phyloP scores from a whole-genome alignment of 495 filamentous ascomycete genomes.

The Stereocaulon alpinum region DNA sequence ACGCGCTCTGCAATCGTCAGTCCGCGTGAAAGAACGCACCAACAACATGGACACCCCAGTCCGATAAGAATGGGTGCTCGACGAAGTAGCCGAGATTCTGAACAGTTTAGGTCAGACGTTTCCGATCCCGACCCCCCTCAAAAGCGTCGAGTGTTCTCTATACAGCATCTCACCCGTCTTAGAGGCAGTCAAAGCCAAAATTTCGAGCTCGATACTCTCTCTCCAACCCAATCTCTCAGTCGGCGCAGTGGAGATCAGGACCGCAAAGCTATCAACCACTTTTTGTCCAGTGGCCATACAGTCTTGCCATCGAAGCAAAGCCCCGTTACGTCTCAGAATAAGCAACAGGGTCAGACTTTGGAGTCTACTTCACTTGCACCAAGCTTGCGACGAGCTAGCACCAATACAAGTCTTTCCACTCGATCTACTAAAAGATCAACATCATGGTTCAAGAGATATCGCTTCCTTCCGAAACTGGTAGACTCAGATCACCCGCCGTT shows the following conservation, averaged over 20 bases:
- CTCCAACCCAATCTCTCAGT: background rate
- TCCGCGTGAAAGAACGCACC: background rate
- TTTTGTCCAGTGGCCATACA: background rate
- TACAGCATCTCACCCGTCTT: background rate
- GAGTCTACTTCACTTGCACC: background rate
- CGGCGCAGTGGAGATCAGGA: background rate
- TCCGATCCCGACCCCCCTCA: background rate
- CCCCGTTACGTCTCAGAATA: background rate
- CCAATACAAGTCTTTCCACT: background rate
- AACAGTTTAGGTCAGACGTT: background rate
- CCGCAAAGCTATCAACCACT: background rate
- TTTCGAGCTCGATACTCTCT: background rate
- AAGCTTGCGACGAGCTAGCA: slow-evolving; percentile 5
- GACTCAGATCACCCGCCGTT: background rate
- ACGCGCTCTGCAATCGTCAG: no score
- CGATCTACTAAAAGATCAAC: slow-evolving; percentile 6
- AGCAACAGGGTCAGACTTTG: background rate
- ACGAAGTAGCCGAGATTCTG: slow-evolving; percentile 2
- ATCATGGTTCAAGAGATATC: slow-evolving; percentile 8
- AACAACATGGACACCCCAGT: background rate
- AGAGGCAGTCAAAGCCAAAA: slow-evolving; percentile 2
- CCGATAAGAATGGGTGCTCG: background rate
- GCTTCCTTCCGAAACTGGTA: slow-evolving; percentile 3
- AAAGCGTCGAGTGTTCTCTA: background rate
- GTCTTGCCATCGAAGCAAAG: background rate